Evolutionary conservation across 148 eudicot genomes (phyloP), one percentile per base, ranked within the genome.

Genomic region (Beta vulgaris): DNA sequence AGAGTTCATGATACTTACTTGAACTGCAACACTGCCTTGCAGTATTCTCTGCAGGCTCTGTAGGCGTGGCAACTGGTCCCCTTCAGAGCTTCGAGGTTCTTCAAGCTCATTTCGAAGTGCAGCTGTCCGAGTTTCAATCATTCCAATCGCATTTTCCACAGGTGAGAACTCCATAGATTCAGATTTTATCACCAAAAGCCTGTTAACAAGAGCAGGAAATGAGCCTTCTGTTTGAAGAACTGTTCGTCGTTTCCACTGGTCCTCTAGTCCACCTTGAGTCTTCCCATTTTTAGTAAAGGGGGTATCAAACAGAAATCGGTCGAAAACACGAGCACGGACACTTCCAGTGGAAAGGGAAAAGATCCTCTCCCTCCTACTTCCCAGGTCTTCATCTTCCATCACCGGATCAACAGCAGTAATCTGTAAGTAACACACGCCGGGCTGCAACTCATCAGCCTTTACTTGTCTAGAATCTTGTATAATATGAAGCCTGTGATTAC

Each of bases 381-480:
- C 99, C 28, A 96, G 80, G 74, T 96, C 98, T 85, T 96, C 99
- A 83, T 96, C 99, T 86, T 96, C 99, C 99, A 96, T 96, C 29
- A 96, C 99, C 21, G 99, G 97, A 77, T 96, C 99, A 58, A 96
- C 99, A 40, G 99, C 99, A 78, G 99, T 96, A 79, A 96, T 93
- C 80, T 96, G 99, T 80, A 96, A 77, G 82, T 96, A 92, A 83
- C 97, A 92, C 74, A 88, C 93, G 67, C 93, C 97, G 12, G 93
- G 86, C 84, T 92, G 94, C 88, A 96, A 85, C 73, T 91, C 97
- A 39, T 92, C 99, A 16, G 90, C 85, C 79, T 89, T 96, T 66
- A 96, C 99, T 87, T 96, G 98, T 80, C 99, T 88, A 64, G 99
- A 96, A 84, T 96, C 99, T 55, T 93, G 99, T 83, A 92, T 96